Evolutionary conservation across 2,329 filamentous ascomycete genomes (phyloP), one percentile per base, ranked within the genome.

Genomic region (Boeremia lycopersici): DNA sequence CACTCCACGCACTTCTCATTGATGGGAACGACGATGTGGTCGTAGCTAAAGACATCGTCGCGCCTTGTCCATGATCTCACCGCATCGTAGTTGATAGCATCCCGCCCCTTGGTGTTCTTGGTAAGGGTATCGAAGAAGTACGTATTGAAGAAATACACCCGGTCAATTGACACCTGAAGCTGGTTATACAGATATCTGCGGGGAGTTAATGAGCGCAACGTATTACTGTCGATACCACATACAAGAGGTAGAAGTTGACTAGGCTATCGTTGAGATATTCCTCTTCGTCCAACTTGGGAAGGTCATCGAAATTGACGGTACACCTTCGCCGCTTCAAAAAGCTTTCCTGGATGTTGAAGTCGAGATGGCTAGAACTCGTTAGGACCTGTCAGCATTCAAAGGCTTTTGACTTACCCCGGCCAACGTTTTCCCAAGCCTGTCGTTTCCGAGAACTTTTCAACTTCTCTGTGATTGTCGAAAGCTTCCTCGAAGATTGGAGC

Each of bases 251-350:
- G 71, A 97, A 97, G 45, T 85, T 87, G 62, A 99, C 89, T 26
- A 99, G 78, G 67, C 91, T 96, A 77, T 99, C 95, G 70, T 99
- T 99, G 38, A 99, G 77, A 55, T 89, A 96, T 63, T 96, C 85
- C 11, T 87, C 90, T 59, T 96, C 90, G 56, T 96, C 88, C 2
- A 99, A 82, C 36, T 91, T 83, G 17, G 82, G 77, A 30, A 98
- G 86, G 67, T 95, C 91, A n/a, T 83, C 79, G 57, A 83, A 86
- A 52, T 90, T 84, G 1, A 95, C 85, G 2, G 42, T 50, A 19
- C 35, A 45, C 23, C 31, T 41, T 15, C 52, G 41, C 1, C 47
- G 52, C 33, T 38, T 50, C 4, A 49, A 36, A 10, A 55, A 50
- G 11, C 47, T 36, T 10, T 49, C 26, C 2, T 38, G 19, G 12